Evolutionary conservation across 331 rosid species (phyloP), one percentile per base, ranked within the genome.

Genomic region (Quercus lobata): DNA sequence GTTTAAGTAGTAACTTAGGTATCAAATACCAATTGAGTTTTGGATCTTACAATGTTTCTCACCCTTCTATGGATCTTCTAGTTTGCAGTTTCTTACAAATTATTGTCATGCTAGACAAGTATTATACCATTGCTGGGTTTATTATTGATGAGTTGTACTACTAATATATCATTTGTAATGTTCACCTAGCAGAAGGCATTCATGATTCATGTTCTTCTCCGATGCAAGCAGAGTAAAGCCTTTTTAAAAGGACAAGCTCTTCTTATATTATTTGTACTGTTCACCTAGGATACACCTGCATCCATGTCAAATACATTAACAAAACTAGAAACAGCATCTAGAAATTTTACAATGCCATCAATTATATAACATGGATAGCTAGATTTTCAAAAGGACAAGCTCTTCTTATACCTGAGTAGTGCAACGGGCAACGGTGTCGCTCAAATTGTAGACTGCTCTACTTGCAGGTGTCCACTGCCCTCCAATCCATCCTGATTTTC

Each of bases 381-480:
- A 30, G 29, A 32, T 41, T 7, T 6, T 30, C 4, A 73, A 73
- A 10, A 41, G 35, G 44, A 73, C 41, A 80, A 57, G 4, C 10
- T 37, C 8, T 52, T 55, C 65, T 57, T 53, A 22, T 77, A 92
- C 98, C 93, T 92, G 97, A 76, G 84, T 79, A 5, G 99, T 93
- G 90, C 87, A 86, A 55, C 94, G 94, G 1, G 99, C 90, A 4
- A 95, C 88, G 0, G 96, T 88, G 80, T 93, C 96, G 78, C 98
- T 85, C 73, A 93, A 83, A 80, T 95, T 95, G 91, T 95, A 95
- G n/a, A 83, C 37, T 27, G 53, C 49, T 90, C 99, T 84, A 84
- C 97, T 91, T n/a, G 87, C 84, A 27, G 81, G 68, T 15, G 96
- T 91, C 99, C 99, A 95, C 72, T 95, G 98, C 74, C 98, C 99